These are phyloP conservation scores for Dictyostelium citrinum DNA, from an alignment of 78 protist genomes.

Conservation along the genomic window DNA sequence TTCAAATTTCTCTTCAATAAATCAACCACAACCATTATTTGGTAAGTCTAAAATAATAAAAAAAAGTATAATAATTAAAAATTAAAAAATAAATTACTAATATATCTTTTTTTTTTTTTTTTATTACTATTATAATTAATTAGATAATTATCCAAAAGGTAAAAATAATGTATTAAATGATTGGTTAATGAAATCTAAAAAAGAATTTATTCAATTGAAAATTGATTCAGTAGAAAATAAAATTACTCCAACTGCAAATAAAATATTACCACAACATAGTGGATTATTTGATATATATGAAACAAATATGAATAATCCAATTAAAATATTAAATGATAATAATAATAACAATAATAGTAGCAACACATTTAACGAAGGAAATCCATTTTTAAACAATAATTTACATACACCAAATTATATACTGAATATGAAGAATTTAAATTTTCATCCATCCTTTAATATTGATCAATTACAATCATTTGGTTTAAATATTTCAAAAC, in stretches of 20 bases:
- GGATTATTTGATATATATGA: not conserved
- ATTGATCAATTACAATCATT: not conserved
- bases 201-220: not conserved
- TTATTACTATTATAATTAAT: no score
- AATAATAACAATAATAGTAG: no score
- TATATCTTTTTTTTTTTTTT: not conserved
- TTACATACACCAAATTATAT: not conserved
- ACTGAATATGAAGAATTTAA: not conserved
- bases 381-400: not conserved
- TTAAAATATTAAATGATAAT: not conserved
- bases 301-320: not conserved
- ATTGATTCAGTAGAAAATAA: not conserved
- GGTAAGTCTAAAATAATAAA: not conserved
- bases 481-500: not conserved
- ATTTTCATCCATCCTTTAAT: not conserved
- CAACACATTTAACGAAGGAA: not conserved
- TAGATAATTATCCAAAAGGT: not conserved
- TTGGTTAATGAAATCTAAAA: conserved; percentile 49
- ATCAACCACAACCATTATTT: not conserved
- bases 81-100: not conserved
- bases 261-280: not conserved
- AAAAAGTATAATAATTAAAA: no score
- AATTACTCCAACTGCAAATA: not conserved
- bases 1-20: not conserved
- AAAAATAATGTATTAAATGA: conserved; percentile 29